Base-by-base conservation (phyloP, 352 stramenopile genomes). In the Phytophthora sp. region DNA sequence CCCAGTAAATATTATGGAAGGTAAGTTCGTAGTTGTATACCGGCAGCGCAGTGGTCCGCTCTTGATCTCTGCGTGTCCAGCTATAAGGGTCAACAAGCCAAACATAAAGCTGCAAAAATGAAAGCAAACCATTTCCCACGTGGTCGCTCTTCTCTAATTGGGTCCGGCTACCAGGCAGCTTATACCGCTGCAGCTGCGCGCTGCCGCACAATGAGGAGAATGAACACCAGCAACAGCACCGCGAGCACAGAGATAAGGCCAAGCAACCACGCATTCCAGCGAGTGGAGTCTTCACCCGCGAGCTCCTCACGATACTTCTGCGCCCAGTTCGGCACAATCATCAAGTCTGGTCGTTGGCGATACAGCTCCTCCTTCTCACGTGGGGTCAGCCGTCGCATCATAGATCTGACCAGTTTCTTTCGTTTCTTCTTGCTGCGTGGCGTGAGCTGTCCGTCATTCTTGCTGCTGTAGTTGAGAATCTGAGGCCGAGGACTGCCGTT, bases 261-360 rank as follows among this genome's bases (percentile, higher is more conserved):
- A 31, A 94, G 68, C 53, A 95, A 65, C 85, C 87, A 94, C 15
- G 86, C 74, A 53, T 87, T 92, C 76, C 84, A 95, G 50, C 74
- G 78, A 44, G 77, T 74, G 30, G 82, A 80, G 34, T 91, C 82
- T 41, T 79, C 76, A 21, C 86, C 85, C 23, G 80, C 76, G 43
- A 95, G 76, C 53, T 93, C 87, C 64, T 95, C 84, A 27, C 87
- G 84, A 50, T 95, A 95, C 55, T 95, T 95, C 45, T 94, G 85
- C 6, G 87, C 87, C 87, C 87, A 95, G 49, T 95, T 95, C 3
- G 87, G 87, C 42, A 94, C 74, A 67, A 95, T 95, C 84, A 91
- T 92, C 50, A 95, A 54, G 34, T 95, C 87, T 18, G 87, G 87
- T 26, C 87, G 85, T 68, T 90, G 73, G 27, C 74, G 58, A 43